Percentiles rank a stretch among this genome's conserved stretches.
These are phyloP conservation scores for Botrytis cinerea DNA, from an alignment of 2,329 filamentous ascomycete species.

Conservation along the genomic window DNA sequence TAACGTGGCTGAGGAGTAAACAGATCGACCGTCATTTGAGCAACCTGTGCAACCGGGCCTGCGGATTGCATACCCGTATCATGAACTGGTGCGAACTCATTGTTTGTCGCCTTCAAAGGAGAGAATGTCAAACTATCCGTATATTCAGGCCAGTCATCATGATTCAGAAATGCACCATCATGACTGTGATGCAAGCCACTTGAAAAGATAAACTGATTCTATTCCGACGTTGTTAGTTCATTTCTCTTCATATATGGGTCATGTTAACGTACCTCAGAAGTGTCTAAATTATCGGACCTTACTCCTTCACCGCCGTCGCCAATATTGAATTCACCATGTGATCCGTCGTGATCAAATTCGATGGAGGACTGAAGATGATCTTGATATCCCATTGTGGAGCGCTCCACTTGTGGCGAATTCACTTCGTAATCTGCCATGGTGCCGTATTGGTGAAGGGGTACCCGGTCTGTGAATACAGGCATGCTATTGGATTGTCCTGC, in stretches of 20 bases:
- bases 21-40: not conserved
- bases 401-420: not conserved
- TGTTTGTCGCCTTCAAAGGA: not conserved
- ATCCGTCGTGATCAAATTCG: slow-evolving; percentile 1
- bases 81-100: not conserved
- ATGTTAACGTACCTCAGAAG: not conserved
- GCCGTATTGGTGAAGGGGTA: not conserved
- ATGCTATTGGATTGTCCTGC: not conserved
- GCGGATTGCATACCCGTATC: not conserved
- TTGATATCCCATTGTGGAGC: not conserved
- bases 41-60: not conserved
- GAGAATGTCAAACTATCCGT: not conserved
- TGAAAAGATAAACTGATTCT: not conserved
- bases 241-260: slow-evolving; percentile 17
- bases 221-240: not conserved
- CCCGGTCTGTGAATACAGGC: not conserved
- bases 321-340: not conserved
- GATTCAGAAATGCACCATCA: not conserved
- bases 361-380: not conserved
- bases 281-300: slow-evolving; percentile 5
- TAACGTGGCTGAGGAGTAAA: not conserved
- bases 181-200: not conserved
- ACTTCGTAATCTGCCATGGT: not conserved
- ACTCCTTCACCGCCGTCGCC: slow-evolving; percentile 9
- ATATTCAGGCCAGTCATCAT: not conserved